These are phyloP conservation scores for Chytriomyces confervae DNA, from an alignment of 192 early-diverging fungal species.

Conservation along the genomic window DNA sequence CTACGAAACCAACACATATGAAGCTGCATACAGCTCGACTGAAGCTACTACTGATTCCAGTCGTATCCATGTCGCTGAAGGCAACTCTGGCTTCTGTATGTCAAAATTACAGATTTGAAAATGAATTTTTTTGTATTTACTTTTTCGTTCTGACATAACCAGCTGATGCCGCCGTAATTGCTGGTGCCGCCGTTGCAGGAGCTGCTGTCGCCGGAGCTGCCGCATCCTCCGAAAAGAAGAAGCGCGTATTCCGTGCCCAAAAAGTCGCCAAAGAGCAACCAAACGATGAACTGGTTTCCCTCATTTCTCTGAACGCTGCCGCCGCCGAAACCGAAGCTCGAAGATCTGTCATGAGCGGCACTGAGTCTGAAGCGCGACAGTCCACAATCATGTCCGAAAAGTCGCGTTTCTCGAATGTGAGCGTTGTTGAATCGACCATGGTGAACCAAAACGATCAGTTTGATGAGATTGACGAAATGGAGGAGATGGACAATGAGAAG, in stretches of 20 bases:
- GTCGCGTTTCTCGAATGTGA: background rate
- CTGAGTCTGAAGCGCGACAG: background rate
- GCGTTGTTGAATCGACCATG: background rate
- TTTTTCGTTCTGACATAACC: background rate
- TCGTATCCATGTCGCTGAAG: no score
- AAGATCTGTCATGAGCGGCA: background rate
- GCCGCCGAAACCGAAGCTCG: constrained; percentile 3
- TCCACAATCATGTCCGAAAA: background rate
- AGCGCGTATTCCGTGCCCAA: background rate
- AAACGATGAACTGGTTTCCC: background rate
- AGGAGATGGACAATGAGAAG: constrained; percentile 45
- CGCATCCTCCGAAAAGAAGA: constrained; percentile 9
- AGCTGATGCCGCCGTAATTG: constrained; percentile 3
- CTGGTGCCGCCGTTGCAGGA: constrained; percentile 32
- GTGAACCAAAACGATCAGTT: background rate
- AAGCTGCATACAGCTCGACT: no score
- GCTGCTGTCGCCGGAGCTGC: constrained; percentile 12
- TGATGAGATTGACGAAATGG: constrained; percentile 39
- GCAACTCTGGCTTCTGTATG: no score
- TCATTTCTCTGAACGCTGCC: background rate
- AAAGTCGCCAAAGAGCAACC: background rate
- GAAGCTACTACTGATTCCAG: no score
- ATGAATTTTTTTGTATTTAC: no score
- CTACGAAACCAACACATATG: no score
- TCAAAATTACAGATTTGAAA: no score